Evolutionary conservation across 768 basidiomycete genomes (phyloP).

Genomic region (Amanita exitialis): DNA sequence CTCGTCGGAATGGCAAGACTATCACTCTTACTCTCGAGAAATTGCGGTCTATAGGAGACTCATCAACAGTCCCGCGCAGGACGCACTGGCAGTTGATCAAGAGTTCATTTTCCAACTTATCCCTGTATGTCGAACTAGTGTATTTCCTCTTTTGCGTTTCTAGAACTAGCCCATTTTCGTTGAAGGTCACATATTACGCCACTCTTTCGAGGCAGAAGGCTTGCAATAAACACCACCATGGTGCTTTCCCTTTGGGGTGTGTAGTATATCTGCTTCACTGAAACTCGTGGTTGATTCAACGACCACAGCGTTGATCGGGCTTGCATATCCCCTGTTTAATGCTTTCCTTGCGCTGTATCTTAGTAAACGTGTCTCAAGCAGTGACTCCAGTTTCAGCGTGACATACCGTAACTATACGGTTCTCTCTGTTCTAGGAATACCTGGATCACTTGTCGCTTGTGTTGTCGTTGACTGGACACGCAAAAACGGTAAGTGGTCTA

Average conservation of each 20-base stretch:
- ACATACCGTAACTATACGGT: slow-evolving; percentile 43
- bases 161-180: no score
- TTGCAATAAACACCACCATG: slow-evolving; percentile 35
- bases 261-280: slow-evolving; percentile 6
- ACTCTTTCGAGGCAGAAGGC: slow-evolving; percentile 32
- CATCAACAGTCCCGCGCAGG: slow-evolving; percentile 9
- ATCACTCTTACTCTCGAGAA: slow-evolving; percentile 36
- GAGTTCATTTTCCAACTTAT: slow-evolving; percentile 25
- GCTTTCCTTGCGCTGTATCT: slow-evolving; percentile 42
- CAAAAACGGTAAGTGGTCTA: slow-evolving; percentile 10
- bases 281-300: background rate
- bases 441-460: slow-evolving; percentile 37
- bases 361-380: slow-evolving; percentile 19
- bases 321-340: slow-evolving; percentile 45
- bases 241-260: slow-evolving; percentile 44
- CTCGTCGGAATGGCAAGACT: slow-evolving; percentile 33
- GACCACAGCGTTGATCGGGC: slow-evolving; percentile 21
- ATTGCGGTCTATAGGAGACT: slow-evolving; percentile 21
- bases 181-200: slow-evolving; percentile 38
- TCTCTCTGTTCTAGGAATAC: slow-evolving; percentile 34
- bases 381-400: slow-evolving; percentile 11
- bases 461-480: slow-evolving; percentile 34
- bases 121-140: slow-evolving; percentile 21
- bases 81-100: slow-evolving; percentile 21
- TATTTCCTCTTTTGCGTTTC: background rate